Conservation (phyloP, 2,329 filamentous ascomycete species). For the Verticillium longisporum region DNA sequence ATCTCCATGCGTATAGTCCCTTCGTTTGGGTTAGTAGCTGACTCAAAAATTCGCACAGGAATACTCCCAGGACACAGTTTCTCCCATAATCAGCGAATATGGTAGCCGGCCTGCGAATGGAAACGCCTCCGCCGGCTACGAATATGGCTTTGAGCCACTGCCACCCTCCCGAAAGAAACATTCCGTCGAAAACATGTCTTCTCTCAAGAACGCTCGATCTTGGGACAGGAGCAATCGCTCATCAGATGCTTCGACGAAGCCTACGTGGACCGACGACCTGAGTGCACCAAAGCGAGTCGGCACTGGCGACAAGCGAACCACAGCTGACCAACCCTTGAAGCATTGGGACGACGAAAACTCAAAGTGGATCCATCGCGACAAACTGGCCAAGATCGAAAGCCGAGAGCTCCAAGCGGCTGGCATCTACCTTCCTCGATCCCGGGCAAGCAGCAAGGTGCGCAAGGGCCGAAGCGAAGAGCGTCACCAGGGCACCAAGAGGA, state of each 20-base stretch:
- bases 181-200: constrained; percentile 24
- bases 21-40: neutral
- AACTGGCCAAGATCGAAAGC: constrained; percentile 74
- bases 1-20: neutral
- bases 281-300: constrained; percentile 19
- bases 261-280: constrained; percentile 26
- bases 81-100: constrained; percentile 8
- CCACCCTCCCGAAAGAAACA: constrained; percentile 24
- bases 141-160: constrained; percentile 12
- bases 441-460: constrained; percentile 43
- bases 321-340: constrained; percentile 17
- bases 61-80: constrained; percentile 10
- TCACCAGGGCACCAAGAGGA: constrained; percentile 20
- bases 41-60: constrained; percentile 6
- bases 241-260: constrained; percentile 13
- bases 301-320: constrained; percentile 16
- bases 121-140: constrained; percentile 12
- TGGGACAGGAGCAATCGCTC: constrained; percentile 10
- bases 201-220: constrained; percentile 5
- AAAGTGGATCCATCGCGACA: constrained; percentile 83
- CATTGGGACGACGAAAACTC: constrained; percentile 47
- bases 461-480: constrained; percentile 33
- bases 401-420: constrained; percentile 75
- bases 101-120: constrained; percentile 12
- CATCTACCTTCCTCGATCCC: constrained; percentile 50